phyloP scores from a whole-genome alignment of 139 green algal genomes.

The Nannochloris sp. region DNA sequence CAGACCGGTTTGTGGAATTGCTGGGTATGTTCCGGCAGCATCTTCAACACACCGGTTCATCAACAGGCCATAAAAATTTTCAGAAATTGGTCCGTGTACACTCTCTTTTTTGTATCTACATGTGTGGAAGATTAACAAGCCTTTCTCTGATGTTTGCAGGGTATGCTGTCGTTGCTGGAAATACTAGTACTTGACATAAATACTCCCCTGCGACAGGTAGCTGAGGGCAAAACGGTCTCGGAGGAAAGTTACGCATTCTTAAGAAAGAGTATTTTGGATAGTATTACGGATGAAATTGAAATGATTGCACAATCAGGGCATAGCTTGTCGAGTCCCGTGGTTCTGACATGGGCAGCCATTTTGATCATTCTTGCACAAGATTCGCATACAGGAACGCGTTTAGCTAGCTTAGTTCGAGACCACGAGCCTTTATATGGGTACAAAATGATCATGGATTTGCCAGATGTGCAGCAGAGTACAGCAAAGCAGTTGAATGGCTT shows the following conservation, averaged over 20 bases:
- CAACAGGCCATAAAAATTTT: not conserved
- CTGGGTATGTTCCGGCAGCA: constrained; percentile 28
- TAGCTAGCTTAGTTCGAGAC: too few relatives aligned
- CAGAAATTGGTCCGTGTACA: not conserved
- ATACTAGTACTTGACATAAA: constrained; percentile 36
- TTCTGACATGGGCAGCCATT: not conserved
- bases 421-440: too few relatives aligned
- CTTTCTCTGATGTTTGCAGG: constrained; percentile 13
- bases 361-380: not conserved
- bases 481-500: constrained; percentile 1
- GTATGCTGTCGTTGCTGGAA: constrained; percentile 34
- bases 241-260: constrained; percentile 16
- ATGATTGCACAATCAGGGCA: constrained; percentile 7
- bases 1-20: constrained; percentile 34
- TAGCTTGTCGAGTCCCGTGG: not conserved
- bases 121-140: not conserved
- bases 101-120: too few relatives aligned
- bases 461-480: too few relatives aligned
- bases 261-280: not conserved
- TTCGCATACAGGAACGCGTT: not conserved
- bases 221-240: not conserved
- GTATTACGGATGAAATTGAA: constrained; percentile 15
- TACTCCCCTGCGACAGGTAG: constrained; percentile 7
- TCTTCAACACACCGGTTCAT: constrained; percentile 19
- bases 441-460: too few relatives aligned